Evolutionary conservation across 257 asterid species (phyloP).

Genomic region (Buddleja alternifolia): DNA sequence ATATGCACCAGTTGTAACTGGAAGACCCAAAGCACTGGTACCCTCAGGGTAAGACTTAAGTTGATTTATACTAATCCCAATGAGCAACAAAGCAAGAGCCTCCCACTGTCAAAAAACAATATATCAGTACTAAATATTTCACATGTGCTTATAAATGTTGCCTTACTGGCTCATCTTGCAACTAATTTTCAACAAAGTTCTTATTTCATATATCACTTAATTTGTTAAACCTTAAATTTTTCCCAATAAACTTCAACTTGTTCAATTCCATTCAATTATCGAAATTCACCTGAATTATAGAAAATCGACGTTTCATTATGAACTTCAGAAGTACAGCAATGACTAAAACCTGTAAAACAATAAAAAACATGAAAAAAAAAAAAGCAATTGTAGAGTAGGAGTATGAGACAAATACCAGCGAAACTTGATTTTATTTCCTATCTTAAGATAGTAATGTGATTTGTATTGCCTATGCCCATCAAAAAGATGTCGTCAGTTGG

Average conservation of each 20-base stretch:
- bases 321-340: slow-evolving; percentile 90
- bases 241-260: not conserved
- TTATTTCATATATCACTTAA: not conserved
- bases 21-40: slow-evolving; percentile 77
- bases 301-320: slow-evolving; percentile 88
- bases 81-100: slow-evolving; percentile 97
- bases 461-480: slow-evolving; percentile 22
- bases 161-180: slow-evolving; percentile 23
- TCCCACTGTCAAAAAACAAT: slow-evolving; percentile 73
- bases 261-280: slow-evolving; percentile 7
- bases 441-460: slow-evolving; percentile 24
- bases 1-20: slow-evolving; percentile 84
- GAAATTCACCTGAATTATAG: slow-evolving; percentile 86
- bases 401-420: slow-evolving; percentile 6
- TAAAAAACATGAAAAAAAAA: slow-evolving; percentile 6
- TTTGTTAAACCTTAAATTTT: not conserved
- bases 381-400: not conserved
- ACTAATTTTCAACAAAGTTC: slow-evolving; percentile 18
- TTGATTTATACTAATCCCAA: slow-evolving; percentile 93
- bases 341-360: slow-evolving; percentile 79
- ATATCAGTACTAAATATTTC: not conserved
- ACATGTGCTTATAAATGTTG: slow-evolving; percentile 22
- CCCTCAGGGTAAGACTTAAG: slow-evolving; percentile 87
- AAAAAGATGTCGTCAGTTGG: slow-evolving; percentile 23
- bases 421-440: slow-evolving; percentile 8